phyloP scores from a whole-genome alignment of 1,284 basidiomycete genomes.

The Trametes pubescens region DNA sequence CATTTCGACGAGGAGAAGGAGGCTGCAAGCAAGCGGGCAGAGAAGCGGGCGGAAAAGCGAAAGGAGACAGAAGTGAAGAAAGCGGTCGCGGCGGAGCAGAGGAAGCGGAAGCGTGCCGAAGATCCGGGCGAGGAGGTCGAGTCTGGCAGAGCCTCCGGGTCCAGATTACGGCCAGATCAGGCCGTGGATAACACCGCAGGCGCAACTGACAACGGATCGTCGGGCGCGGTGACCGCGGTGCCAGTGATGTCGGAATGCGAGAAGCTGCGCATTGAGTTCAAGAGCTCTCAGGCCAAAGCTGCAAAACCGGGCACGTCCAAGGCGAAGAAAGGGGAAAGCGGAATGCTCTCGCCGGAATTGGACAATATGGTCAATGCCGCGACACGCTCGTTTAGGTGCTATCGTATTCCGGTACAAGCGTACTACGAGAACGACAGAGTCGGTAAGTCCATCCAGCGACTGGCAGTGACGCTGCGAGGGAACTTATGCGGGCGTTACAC shows the following conservation, averaged over 20 bases:
- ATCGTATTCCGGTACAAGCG: slow-evolving; percentile 12
- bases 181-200: no score
- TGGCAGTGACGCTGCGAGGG: no score
- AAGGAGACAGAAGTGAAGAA: background rate
- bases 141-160: no score
- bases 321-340: background rate
- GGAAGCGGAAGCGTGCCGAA: slow-evolving; percentile 1
- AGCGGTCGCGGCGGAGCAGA: background rate
- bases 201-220: no score
- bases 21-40: background rate
- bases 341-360: slow-evolving; percentile 2
- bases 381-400: slow-evolving; percentile 6
- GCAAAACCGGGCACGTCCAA: background rate
- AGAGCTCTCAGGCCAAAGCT: background rate
- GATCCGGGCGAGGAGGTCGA: no score
- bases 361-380: slow-evolving; percentile 24
- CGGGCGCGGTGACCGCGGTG: no score
- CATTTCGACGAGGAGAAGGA: slow-evolving; percentile 27
- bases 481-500: background rate
- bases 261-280: background rate
- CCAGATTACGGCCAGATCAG: no score
- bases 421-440: slow-evolving; percentile 21
- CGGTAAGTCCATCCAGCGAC: slow-evolving; percentile 4
- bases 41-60: slow-evolving; percentile 10
- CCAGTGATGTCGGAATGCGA: background rate